Evolutionary conservation across 1,139 yeast species (phyloP).

Genomic region (Geotrichum phurueaensis): DNA sequence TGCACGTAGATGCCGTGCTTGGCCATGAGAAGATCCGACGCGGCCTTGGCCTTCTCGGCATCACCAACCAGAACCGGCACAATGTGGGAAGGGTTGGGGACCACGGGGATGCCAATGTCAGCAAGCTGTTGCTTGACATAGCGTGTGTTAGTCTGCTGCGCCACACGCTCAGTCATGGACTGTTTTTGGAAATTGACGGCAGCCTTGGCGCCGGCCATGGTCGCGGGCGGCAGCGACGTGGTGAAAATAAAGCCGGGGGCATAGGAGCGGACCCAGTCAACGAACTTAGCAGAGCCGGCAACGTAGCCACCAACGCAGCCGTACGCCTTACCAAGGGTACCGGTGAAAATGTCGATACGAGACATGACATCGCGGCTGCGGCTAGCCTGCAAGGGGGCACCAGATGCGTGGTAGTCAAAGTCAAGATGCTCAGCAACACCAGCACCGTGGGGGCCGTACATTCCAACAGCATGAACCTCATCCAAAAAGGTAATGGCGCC

Average conservation of each 20-base stretch:
- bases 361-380: slow-evolving; percentile 57
- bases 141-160: slow-evolving; percentile 79
- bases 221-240: slow-evolving; percentile 93
- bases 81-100: slow-evolving; percentile 96
- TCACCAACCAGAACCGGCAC: slow-evolving; percentile 93
- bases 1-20: slow-evolving; percentile 89
- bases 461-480: slow-evolving; percentile 98
- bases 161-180: slow-evolving; percentile 69
- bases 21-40: slow-evolving; percentile 80
- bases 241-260: slow-evolving; percentile 98
- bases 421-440: slow-evolving; percentile 98
- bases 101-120: slow-evolving; percentile 80
- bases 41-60: slow-evolving; percentile 84
- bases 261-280: slow-evolving; percentile 93
- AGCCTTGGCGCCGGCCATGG: slow-evolving; percentile 90
- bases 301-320: slow-evolving; percentile 98
- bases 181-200: slow-evolving; percentile 82
- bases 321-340: slow-evolving; percentile 93
- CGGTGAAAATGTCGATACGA: slow-evolving; percentile 92
- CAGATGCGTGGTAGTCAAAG: slow-evolving; percentile 70
- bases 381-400: slow-evolving; percentile 42
- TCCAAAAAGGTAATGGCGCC: slow-evolving; percentile 96
- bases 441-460: slow-evolving; percentile 99
- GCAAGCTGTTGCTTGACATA: slow-evolving; percentile 72
- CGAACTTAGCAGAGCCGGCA: slow-evolving; percentile 75